These are phyloP conservation scores for Yamadazyma atlantica DNA, from an alignment of 1,139 yeast species.

Conservation along the genomic window DNA sequence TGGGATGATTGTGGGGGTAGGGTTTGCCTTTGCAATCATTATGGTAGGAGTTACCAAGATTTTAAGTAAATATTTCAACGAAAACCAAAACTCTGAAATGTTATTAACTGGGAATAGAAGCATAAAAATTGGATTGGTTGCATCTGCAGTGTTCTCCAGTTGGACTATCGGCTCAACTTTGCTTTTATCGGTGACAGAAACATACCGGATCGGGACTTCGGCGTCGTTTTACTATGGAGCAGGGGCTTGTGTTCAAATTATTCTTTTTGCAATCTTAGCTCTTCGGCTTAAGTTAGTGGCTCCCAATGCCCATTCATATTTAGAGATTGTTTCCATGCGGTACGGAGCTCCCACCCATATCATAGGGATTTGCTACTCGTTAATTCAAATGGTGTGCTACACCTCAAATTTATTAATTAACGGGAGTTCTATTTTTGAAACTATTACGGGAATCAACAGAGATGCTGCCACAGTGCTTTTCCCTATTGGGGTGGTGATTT, in stretches of 20 bases:
- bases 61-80: constrained; percentile 29
- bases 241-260: constrained; percentile 74
- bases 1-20: constrained; percentile 38
- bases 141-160: constrained; percentile 38
- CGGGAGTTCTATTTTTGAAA: constrained; percentile 17
- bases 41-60: constrained; percentile 35
- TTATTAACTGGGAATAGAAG: constrained; percentile 39
- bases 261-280: constrained; percentile 72
- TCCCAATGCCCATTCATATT: constrained; percentile 75
- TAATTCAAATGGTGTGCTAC: constrained; percentile 19
- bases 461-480: constrained; percentile 33
- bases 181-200: constrained; percentile 29
- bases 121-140: constrained; percentile 33
- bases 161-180: constrained; percentile 44
- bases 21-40: constrained; percentile 38
- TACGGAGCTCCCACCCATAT: constrained; percentile 50
- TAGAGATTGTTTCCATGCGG: constrained; percentile 66
- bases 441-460: constrained; percentile 19
- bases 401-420: constrained; percentile 18
- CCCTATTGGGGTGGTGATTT: constrained; percentile 54
- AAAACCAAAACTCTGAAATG: constrained; percentile 39
- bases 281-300: constrained; percentile 72
- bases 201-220: constrained; percentile 27
- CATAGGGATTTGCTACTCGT: constrained; percentile 16
- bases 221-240: constrained; percentile 78